Evolutionary conservation across 1,139 yeast genomes (phyloP).

Genomic region (Kurtzmaniella quercitrusa): DNA sequence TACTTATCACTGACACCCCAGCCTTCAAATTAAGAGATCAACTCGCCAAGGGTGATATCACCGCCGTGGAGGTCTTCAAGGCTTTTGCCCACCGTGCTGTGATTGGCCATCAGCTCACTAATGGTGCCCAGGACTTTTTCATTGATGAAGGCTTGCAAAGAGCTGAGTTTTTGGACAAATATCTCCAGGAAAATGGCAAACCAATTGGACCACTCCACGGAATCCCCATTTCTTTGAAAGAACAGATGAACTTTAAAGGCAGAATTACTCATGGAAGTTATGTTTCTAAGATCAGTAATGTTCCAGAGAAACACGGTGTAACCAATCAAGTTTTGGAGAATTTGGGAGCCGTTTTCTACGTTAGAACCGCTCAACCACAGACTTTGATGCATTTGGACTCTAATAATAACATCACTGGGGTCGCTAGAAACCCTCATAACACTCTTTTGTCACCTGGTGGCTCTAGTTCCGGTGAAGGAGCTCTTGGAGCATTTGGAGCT

Average conservation of each 20-base stretch:
- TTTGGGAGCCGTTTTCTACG: slow-evolving; percentile 63
- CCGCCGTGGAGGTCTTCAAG: slow-evolving; percentile 38
- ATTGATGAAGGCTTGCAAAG: slow-evolving; percentile 52
- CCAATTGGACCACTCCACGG: slow-evolving; percentile 76
- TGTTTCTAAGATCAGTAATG: slow-evolving; percentile 49
- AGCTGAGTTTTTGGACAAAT: slow-evolving; percentile 52
- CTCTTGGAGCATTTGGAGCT: slow-evolving; percentile 61
- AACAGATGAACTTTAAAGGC: slow-evolving; percentile 59
- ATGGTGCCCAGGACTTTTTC: slow-evolving; percentile 56
- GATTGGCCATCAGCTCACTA: slow-evolving; percentile 55
- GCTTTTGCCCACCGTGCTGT: slow-evolving; percentile 59
- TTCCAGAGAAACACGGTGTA: slow-evolving; percentile 47
- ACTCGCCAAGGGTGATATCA: slow-evolving; percentile 25
- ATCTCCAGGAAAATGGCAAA: slow-evolving; percentile 49
- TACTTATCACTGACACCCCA: slow-evolving; percentile 44
- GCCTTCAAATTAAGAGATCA: slow-evolving; percentile 31
- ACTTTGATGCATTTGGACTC: slow-evolving; percentile 47
- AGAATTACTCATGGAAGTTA: slow-evolving; percentile 60
- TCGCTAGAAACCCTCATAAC: slow-evolving; percentile 36
- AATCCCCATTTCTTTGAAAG: slow-evolving; percentile 72
- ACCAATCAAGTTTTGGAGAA: slow-evolving; percentile 50
- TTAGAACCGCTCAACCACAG: slow-evolving; percentile 46
- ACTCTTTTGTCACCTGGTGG: slow-evolving; percentile 49
- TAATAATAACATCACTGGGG: slow-evolving; percentile 38
- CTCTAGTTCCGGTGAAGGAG: slow-evolving; percentile 77